A percentile compares a stretch with the other conserved stretches of the same genome.
Evolutionary conservation across 2,329 filamentous ascomycete species (phyloP).

Genomic region (Talaromyces amestolkiae): DNA sequence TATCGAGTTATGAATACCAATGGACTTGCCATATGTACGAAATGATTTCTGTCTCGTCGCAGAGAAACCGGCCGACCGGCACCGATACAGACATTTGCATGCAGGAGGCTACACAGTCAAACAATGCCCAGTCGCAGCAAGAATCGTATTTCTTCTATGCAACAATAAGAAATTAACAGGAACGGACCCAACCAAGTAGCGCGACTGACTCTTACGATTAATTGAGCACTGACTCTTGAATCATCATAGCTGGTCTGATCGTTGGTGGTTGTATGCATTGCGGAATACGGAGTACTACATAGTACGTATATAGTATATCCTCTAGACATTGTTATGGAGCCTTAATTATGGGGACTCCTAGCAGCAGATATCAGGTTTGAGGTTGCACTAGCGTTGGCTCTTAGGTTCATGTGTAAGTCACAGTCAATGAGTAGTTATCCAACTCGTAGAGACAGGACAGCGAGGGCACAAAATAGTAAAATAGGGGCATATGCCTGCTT

Average conservation of each 20-base stretch:
- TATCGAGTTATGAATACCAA: not conserved
- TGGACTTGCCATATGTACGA: not conserved
- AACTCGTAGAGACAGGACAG: too few species aligned
- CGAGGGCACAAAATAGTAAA: not conserved
- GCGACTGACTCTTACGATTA: not conserved
- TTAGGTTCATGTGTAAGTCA: too few species aligned
- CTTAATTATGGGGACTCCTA: slow-evolving; percentile 3
- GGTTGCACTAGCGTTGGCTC: not conserved
- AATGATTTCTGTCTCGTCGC: not conserved
- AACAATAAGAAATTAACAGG: not conserved
- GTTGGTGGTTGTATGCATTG: not conserved
- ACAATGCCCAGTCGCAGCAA: not conserved
- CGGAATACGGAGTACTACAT: not conserved
- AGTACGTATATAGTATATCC: not conserved
- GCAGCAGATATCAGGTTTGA: slow-evolving; percentile 1
- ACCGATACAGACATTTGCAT: not conserved
- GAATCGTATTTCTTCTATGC: not conserved
- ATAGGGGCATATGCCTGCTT: not conserved
- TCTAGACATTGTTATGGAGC: not conserved
- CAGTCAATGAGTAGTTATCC: too few species aligned
- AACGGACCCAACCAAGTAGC: not conserved
- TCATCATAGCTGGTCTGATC: slow-evolving; percentile 3
- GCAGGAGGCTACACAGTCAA: not conserved
- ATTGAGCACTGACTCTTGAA: not conserved
- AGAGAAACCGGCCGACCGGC: not conserved